These are phyloP conservation scores for Aspergillus alliaceus DNA, from an alignment of 2,329 filamentous ascomycete species.

Conservation along the genomic window DNA sequence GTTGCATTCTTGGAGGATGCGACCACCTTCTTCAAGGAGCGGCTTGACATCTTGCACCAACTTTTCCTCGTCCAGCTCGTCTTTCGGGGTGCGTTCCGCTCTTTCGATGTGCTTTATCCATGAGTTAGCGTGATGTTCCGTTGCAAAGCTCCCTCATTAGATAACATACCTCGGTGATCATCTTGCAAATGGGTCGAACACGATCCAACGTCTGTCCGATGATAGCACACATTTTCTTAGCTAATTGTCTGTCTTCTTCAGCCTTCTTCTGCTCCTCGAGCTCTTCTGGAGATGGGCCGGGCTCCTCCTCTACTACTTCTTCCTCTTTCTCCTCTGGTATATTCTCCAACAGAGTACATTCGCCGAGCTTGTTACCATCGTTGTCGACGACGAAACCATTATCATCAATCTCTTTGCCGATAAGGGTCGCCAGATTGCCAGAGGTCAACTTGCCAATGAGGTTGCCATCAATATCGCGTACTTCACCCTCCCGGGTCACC, in stretches of 20 bases:
- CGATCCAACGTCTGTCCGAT: constrained; percentile 79
- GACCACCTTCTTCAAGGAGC: constrained; percentile 80
- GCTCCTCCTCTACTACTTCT: constrained; percentile 33
- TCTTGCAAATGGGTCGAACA: constrained; percentile 79
- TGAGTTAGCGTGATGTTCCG: not conserved
- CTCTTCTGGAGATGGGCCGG: constrained; percentile 44
- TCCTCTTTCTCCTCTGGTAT: constrained; percentile 49
- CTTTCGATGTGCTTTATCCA: constrained; percentile 68
- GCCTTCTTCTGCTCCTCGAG: constrained; percentile 59
- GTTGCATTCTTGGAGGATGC: constrained; percentile 82
- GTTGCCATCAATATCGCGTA: constrained; percentile 47
- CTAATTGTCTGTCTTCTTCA: constrained; percentile 71
- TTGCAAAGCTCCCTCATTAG: not conserved
- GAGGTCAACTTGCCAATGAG: constrained; percentile 47
- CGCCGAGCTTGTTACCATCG: constrained; percentile 64
- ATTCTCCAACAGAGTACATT: constrained; percentile 62
- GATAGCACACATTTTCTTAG: constrained; percentile 70
- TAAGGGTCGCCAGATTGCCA: constrained; percentile 42
- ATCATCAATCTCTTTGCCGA: constrained; percentile 47
- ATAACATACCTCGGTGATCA: constrained; percentile 71
- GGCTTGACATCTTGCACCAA: constrained; percentile 85
- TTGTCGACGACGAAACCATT: constrained; percentile 58
- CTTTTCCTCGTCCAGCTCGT: constrained; percentile 86
- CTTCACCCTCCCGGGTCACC: constrained; percentile 54
- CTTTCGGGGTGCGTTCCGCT: constrained; percentile 76